Percentiles rank a stretch among this genome's conserved stretches.
Conservation (phyloP, 2,329 filamentous ascomycete species). For the Fusarium gaditjirri region DNA sequence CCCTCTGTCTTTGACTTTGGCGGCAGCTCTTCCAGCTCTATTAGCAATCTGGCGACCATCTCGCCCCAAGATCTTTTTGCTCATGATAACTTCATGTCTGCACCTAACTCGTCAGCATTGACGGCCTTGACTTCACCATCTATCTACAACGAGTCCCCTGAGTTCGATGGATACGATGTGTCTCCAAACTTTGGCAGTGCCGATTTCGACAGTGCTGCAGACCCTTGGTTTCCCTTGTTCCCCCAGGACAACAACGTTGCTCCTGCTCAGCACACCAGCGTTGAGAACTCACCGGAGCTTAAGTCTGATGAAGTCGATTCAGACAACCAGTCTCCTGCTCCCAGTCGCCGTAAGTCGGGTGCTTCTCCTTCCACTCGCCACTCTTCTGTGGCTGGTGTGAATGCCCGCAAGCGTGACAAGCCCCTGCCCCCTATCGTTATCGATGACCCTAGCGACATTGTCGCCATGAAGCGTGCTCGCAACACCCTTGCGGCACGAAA, state of each 20-base stretch:
- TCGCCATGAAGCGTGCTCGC: slow-evolving; percentile 91
- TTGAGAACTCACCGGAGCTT: slow-evolving; percentile 56
- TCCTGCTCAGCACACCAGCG: slow-evolving; percentile 43
- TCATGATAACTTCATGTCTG: slow-evolving; percentile 75
- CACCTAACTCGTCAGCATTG: slow-evolving; percentile 83
- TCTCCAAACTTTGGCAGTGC: slow-evolving; percentile 78
- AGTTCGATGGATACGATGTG: slow-evolving; percentile 77
- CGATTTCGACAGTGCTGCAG: slow-evolving; percentile 64
- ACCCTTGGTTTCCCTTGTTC: slow-evolving; percentile 79
- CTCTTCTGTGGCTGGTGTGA: slow-evolving; percentile 76
- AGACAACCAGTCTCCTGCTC: slow-evolving; percentile 51
- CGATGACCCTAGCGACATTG: slow-evolving; percentile 75
- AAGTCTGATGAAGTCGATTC: slow-evolving; percentile 62
- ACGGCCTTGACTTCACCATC: slow-evolving; percentile 89
- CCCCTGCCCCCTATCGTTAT: slow-evolving; percentile 81
- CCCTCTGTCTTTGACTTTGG: slow-evolving; percentile 62
- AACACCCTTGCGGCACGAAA: slow-evolving; percentile 95
- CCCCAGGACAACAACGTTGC: slow-evolving; percentile 57
- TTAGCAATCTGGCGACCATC: slow-evolving; percentile 73
- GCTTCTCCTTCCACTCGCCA: slow-evolving; percentile 66
- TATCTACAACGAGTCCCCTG: slow-evolving; percentile 80
- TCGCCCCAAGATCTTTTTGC: slow-evolving; percentile 85
- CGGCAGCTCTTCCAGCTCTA: slow-evolving; percentile 59
- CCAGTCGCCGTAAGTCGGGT: slow-evolving; percentile 59
- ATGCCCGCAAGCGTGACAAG: slow-evolving; percentile 80